Evolutionary conservation across 1,284 basidiomycete species (phyloP), one percentile per base, ranked within the genome.

Genomic region (Hypsizygus ulmarius): DNA sequence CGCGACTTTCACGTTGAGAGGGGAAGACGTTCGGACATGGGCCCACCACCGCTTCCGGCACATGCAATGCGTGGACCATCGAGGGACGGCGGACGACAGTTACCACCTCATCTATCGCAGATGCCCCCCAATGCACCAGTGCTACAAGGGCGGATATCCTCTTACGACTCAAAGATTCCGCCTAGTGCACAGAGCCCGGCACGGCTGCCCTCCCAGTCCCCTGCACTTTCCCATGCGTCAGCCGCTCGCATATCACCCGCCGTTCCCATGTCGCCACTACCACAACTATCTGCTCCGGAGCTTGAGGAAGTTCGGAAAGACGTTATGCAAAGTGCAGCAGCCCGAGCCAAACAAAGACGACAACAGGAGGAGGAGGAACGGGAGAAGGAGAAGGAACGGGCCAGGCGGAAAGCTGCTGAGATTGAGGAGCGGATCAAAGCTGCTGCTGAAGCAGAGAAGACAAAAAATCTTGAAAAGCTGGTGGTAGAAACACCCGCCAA

Each of bases 241-340:
- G 53, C 63, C 5, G 57, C 63, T 15, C 53, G 63, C 7, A 53
- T 66, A 43, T 63, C 68, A 15, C 70, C 74, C 8, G 54, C 65
- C 33, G 50, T 66, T 19, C 53, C 70, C 2, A 54, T 64, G 11
- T 49, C 56, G 4, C 51, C 68, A 11, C 63, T 75, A 38, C 63
- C 66, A 36, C 55, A 56, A 28, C 47, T 71, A 9, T 59, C 60
- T 16, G 70, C 57, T 7, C 64, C 76, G n/a, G 87, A 88, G 57
- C 63, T 88, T 35, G 85, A 92, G 45, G 84, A 84, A 53, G 74
- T 77, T 7, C 82, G 89, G 56, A 90, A 90, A 57, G 83, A 84
- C 35, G 79, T 91, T 40, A 96, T 97, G 93, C 91, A 93, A 54
- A 81, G 72, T 47, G 92, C 92, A 3, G 94, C 93, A 2, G 93